Evolutionary conservation across 129 eudicot genomes (phyloP).

Genomic region (Tanacetum coccineum): DNA sequence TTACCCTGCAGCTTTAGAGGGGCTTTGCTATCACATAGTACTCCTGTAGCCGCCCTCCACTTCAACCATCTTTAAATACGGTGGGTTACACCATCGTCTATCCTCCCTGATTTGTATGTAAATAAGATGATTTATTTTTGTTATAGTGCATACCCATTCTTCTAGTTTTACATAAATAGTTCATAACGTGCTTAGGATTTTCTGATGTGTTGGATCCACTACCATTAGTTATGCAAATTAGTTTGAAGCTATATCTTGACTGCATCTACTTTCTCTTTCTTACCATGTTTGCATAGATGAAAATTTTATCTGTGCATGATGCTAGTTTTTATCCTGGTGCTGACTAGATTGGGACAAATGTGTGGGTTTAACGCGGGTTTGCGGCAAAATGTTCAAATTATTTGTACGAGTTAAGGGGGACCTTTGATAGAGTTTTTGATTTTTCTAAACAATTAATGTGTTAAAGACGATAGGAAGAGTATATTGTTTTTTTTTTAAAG

Average conservation of each 20-base stretch:
- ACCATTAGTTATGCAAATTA: not conserved
- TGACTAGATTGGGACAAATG: slow-evolving; percentile 3
- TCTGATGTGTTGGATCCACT: not conserved
- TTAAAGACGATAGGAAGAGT: not conserved
- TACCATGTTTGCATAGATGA: slow-evolving; percentile 3
- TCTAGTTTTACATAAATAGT: not conserved
- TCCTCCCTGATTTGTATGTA: not conserved
- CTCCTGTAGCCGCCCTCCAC: too few species aligned
- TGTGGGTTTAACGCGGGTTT: not conserved
- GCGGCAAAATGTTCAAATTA: not conserved
- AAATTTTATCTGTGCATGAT: slow-evolving; percentile 4
- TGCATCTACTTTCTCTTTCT: slow-evolving; percentile 6
- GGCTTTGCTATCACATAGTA: too few species aligned
- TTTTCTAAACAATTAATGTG: not conserved
- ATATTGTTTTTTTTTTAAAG: too few species aligned
- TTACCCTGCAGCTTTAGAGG: too few species aligned
- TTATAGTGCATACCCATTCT: not conserved
- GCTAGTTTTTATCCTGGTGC: not conserved
- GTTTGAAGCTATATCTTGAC: not conserved
- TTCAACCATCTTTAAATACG: too few species aligned
- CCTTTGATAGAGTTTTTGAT: not conserved
- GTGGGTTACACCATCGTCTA: too few species aligned
- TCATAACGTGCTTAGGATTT: not conserved
- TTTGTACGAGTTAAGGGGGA: not conserved
- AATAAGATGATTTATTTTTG: not conserved